Conservation (phyloP, 352 stramenopile genomes). For the Phytopythium montanum region DNA sequence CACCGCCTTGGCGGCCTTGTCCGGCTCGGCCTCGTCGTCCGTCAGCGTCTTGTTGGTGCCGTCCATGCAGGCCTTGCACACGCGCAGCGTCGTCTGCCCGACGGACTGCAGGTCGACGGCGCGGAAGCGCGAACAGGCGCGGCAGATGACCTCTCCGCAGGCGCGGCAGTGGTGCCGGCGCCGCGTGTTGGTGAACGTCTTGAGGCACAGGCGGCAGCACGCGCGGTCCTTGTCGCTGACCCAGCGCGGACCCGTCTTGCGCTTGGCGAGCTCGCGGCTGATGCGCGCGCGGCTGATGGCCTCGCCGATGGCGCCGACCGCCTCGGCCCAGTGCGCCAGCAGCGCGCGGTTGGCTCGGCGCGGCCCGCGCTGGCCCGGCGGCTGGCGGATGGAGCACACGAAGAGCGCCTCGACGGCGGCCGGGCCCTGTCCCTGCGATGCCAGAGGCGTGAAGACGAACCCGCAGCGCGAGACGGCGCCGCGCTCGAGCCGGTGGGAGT, state of each 20-base stretch:
- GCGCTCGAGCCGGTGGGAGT: conserved; percentile 71
- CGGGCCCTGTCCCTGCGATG: conserved; percentile 13
- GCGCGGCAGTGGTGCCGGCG: conserved; percentile 79
- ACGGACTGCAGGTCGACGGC: conserved; percentile 71
- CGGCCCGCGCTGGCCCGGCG: conserved; percentile 47
- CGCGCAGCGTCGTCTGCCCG: conserved; percentile 65
- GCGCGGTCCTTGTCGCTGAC: conserved; percentile 78
- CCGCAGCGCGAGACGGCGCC: conserved; percentile 77
- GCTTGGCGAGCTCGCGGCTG: conserved; percentile 67
- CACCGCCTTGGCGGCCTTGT: not conserved
- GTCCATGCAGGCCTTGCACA: conserved; percentile 81
- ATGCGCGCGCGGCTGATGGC: conserved; percentile 65
- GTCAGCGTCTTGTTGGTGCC: conserved; percentile 26
- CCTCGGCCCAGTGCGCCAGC: conserved; percentile 68
- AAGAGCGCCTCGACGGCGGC: conserved; percentile 68
- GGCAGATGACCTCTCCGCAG: conserved; percentile 85
- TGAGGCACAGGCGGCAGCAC: conserved; percentile 80
- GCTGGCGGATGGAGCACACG: conserved; percentile 77
- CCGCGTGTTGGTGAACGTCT: conserved; percentile 77
- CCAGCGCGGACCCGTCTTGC: conserved; percentile 59
- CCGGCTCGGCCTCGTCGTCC: not conserved
- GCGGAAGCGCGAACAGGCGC: conserved; percentile 76
- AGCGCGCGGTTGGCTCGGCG: conserved; percentile 62
- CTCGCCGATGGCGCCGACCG: conserved; percentile 62
- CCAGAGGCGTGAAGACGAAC: conserved; percentile 66